These are phyloP conservation scores for Rehmannia glutinosa DNA, from an alignment of 257 asterid genomes.

Conservation along the genomic window DNA sequence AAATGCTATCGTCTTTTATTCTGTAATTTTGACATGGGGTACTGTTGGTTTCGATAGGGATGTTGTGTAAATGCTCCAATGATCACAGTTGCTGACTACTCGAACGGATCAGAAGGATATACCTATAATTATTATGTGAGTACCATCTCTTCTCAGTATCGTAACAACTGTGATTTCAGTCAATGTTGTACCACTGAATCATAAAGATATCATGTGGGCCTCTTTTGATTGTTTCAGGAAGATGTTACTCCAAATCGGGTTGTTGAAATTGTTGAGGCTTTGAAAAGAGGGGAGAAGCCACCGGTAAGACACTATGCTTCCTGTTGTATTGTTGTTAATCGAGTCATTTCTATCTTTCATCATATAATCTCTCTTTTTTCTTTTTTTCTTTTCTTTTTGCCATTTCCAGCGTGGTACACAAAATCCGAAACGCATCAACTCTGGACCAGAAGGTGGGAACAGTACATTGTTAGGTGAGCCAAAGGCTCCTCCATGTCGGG, in stretches of 20 bases:
- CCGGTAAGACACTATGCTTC: conserved; percentile 45
- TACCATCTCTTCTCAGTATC: neutral
- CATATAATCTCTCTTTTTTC: too few species aligned
- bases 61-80: conserved; percentile 98
- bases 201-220: neutral
- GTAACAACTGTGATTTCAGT: neutral
- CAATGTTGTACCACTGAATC: neutral
- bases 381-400: neutral
- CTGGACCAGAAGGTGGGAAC: conserved; percentile 94
- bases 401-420: conserved; percentile 85
- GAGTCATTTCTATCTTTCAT: neutral
- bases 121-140: conserved; percentile 82
- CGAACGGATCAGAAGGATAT: conserved; percentile 94
- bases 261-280: conserved; percentile 90
- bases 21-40: conserved; percentile 1
- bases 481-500: conserved; percentile 88
- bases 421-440: conserved; percentile 68
- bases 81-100: conserved; percentile 97
- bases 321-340: neutral
- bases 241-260: conserved; percentile 82
- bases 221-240: conserved; percentile 51
- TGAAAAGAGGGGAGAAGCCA: conserved; percentile 90
- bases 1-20: neutral
- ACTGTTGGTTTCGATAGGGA: conserved; percentile 51
- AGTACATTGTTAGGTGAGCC: conserved; percentile 80